Evolutionary conservation across 495 filamentous ascomycete genomes (phyloP).

Genomic region (Aspergillus indologenus): DNA sequence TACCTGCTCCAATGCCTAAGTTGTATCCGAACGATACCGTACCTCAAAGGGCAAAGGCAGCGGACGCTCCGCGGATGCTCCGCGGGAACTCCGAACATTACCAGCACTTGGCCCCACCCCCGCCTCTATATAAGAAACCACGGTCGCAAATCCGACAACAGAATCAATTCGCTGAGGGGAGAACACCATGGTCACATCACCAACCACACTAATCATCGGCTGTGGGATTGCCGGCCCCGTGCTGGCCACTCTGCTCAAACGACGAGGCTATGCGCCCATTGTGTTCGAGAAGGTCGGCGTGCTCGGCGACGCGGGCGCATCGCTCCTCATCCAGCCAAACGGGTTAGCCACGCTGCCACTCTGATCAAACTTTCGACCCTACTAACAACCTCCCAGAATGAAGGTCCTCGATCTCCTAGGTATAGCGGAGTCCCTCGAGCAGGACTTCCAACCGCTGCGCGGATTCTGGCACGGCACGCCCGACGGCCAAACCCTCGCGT

Average conservation of each 20-base stretch:
- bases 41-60: no score
- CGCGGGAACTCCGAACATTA: neutral
- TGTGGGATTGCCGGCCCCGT: constrained; percentile 25
- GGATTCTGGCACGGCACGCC: constrained; percentile 4
- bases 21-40: no score
- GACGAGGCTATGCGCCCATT: constrained; percentile 24
- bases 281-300: constrained; percentile 24
- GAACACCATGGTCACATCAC: neutral
- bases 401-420: constrained; percentile 6
- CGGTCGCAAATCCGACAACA: neutral
- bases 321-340: constrained; percentile 23
- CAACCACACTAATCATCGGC: constrained; percentile 22
- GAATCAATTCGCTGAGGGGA: neutral
- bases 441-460: neutral
- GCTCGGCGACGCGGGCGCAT: constrained; percentile 23
- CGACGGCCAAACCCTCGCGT: neutral
- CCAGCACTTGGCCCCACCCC: neutral
- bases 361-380: no score
- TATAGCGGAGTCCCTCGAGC: neutral
- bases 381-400: neutral
- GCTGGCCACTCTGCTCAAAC: constrained; percentile 17
- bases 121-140: no score
- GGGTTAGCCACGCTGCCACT: constrained; percentile 10
- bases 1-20: no score
- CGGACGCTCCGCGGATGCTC: neutral